These are phyloP conservation scores for Emydomyces testavorans DNA, from an alignment of 2,329 filamentous ascomycete genomes.

Conservation along the genomic window DNA sequence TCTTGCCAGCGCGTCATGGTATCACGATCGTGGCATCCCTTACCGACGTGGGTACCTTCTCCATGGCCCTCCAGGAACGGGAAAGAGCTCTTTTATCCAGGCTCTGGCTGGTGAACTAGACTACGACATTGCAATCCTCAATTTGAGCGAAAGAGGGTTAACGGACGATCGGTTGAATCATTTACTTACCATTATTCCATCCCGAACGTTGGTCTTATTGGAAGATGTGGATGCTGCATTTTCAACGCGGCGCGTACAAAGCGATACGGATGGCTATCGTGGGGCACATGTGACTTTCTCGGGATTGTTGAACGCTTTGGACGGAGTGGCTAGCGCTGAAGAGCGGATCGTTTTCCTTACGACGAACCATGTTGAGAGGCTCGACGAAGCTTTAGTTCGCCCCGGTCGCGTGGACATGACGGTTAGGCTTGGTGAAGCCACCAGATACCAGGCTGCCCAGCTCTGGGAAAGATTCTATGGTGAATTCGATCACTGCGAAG, in stretches of 20 bases:
- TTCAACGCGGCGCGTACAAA: constrained; percentile 58
- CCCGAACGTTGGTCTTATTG: constrained; percentile 67
- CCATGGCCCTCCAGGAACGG: constrained; percentile 79
- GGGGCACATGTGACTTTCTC: constrained; percentile 91
- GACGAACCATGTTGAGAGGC: constrained; percentile 81
- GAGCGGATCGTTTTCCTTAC: constrained; percentile 90
- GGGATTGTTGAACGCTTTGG: constrained; percentile 70
- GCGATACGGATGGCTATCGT: constrained; percentile 69
- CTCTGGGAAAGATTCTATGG: constrained; percentile 96
- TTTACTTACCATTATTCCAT: constrained; percentile 72
- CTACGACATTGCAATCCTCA: constrained; percentile 85
- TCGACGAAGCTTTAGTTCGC: constrained; percentile 79
- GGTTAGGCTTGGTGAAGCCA: constrained; percentile 77
- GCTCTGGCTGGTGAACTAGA: constrained; percentile 85
- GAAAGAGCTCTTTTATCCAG: constrained; percentile 93
- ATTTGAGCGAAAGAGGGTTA: constrained; percentile 77
- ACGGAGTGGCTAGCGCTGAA: constrained; percentile 88
- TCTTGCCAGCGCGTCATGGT: constrained; percentile 68
- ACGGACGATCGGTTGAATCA: constrained; percentile 83
- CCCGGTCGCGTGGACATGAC: constrained; percentile 93
- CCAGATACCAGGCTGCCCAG: constrained; percentile 66
- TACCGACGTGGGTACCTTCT: constrained; percentile 82
- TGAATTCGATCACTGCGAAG: constrained; percentile 57
- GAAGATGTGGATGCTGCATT: constrained; percentile 92
- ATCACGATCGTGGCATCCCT: constrained; percentile 85